Evolutionary conservation across 2,329 filamentous ascomycete genomes (phyloP).

Genomic region (Cordyceps tenuipes): DNA sequence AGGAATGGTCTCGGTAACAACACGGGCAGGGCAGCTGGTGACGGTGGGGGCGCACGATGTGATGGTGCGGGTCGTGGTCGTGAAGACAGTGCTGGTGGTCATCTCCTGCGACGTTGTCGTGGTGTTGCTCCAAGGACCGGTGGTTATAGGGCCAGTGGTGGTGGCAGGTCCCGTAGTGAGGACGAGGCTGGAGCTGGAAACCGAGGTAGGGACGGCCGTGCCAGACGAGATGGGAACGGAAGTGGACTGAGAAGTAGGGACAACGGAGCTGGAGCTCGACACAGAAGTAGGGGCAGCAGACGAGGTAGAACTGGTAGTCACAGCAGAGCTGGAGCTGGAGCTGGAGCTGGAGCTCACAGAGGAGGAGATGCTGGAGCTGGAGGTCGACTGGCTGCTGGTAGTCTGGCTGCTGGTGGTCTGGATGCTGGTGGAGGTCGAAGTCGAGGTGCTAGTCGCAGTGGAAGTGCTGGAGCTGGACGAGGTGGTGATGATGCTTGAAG

Average conservation of each 20-base stretch:
- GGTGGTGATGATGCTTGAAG: constrained; percentile 11
- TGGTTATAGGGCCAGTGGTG: neutral
- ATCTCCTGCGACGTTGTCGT: constrained; percentile 5
- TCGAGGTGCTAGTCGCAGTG: neutral
- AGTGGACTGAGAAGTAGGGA: neutral
- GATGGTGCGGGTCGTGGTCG: constrained; percentile 14
- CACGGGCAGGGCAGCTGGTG: constrained; percentile 14
- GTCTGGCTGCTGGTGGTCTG: neutral
- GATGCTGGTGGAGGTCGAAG: neutral
- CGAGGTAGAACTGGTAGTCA: neutral
- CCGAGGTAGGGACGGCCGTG: neutral
- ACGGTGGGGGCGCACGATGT: constrained; percentile 14
- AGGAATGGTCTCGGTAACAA: constrained; percentile 12
- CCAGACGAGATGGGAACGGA: neutral
- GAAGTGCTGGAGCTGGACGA: constrained; percentile 8
- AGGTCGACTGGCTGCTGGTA: neutral
- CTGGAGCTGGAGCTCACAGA: neutral
- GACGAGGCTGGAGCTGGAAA: neutral
- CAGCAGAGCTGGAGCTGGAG: neutral
- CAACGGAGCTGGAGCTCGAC: neutral
- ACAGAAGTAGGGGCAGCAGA: neutral
- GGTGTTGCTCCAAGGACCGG: constrained; percentile 4
- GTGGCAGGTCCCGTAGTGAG: neutral
- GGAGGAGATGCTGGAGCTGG: neutral
- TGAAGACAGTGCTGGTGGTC: constrained; percentile 15